These are phyloP conservation scores for Cyclotella distinguenda DNA, from an alignment of 108 stramenopile genomes.

Conservation along the genomic window DNA sequence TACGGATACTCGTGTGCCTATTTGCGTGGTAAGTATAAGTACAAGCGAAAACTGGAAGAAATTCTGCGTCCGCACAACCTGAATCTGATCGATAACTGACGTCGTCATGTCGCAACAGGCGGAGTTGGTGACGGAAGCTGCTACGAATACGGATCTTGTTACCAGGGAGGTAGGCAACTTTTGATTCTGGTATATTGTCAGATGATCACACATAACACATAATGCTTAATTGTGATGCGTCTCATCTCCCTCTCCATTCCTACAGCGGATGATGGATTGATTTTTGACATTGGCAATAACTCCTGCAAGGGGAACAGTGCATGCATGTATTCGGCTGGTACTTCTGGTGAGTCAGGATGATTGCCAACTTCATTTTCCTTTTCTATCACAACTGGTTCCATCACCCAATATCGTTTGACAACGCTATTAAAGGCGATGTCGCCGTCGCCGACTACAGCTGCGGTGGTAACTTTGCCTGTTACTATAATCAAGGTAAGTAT, in stretches of 20 bases:
- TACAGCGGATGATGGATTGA: background rate
- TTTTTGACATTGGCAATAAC: background rate
- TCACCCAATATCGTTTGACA: too few relatives aligned
- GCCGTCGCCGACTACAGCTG: too few relatives aligned
- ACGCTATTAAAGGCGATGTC: too few relatives aligned
- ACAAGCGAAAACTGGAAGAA: too few relatives aligned
- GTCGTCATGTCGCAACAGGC: background rate
- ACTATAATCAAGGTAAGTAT: too few relatives aligned
- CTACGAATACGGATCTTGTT: slow-evolving; percentile 1
- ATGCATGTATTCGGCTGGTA: background rate
- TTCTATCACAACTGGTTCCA: too few relatives aligned
- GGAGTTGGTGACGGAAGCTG: background rate
- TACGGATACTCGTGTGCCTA: background rate
- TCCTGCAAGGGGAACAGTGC: background rate
- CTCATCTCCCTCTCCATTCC: background rate
- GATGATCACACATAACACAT: too few relatives aligned
- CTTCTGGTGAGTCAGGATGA: too few relatives aligned
- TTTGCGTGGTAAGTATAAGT: background rate
- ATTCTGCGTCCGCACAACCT: background rate
- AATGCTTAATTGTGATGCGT: background rate
- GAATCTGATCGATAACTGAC: background rate
- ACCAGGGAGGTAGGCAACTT: slow-evolving; percentile 3
- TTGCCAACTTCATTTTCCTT: too few relatives aligned
- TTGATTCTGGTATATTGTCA: too few relatives aligned
- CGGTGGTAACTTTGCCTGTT: too few relatives aligned